These are phyloP conservation scores for Annulohypoxylon truncatum DNA, from an alignment of 2,329 filamentous ascomycete species.

Conservation along the genomic window DNA sequence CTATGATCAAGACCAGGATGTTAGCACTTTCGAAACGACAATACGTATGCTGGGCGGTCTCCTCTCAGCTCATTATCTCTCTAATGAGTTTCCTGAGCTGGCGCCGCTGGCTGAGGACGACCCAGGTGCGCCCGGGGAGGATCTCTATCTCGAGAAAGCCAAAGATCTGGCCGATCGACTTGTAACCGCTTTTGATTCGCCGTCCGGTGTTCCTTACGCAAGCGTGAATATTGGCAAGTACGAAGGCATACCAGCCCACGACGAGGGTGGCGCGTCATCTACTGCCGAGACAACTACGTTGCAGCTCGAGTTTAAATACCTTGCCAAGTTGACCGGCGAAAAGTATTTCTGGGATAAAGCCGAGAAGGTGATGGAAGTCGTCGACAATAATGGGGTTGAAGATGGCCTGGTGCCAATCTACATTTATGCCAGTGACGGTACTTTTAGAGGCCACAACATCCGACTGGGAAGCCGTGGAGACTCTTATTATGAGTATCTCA, in stretches of 20 bases:
- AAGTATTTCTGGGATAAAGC: conserved; percentile 90
- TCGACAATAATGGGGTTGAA: conserved; percentile 82
- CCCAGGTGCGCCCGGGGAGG: conserved; percentile 79
- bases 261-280: conserved; percentile 87
- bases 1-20: conserved; percentile 93
- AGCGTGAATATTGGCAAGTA: conserved; percentile 87
- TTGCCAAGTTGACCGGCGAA: conserved; percentile 94
- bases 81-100: conserved; percentile 81
- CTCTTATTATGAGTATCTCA: conserved; percentile 98
- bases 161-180: conserved; percentile 91
- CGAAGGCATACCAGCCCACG: conserved; percentile 82
- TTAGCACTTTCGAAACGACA: conserved; percentile 97
- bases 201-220: conserved; percentile 87
- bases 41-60: conserved; percentile 97
- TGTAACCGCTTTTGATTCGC: conserved; percentile 86
- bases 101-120: conserved; percentile 80
- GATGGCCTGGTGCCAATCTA: conserved; percentile 94
- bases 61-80: conserved; percentile 94
- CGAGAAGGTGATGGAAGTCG: conserved; percentile 90
- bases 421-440: conserved; percentile 81
- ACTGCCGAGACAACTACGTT: conserved; percentile 93
- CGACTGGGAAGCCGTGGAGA: conserved; percentile 93
- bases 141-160: conserved; percentile 95
- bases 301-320: conserved; percentile 96
- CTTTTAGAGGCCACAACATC: conserved; percentile 86